Evolutionary conservation across 2,329 filamentous ascomycete species (phyloP).

Genomic region (Reticulascus tulasneorum): DNA sequence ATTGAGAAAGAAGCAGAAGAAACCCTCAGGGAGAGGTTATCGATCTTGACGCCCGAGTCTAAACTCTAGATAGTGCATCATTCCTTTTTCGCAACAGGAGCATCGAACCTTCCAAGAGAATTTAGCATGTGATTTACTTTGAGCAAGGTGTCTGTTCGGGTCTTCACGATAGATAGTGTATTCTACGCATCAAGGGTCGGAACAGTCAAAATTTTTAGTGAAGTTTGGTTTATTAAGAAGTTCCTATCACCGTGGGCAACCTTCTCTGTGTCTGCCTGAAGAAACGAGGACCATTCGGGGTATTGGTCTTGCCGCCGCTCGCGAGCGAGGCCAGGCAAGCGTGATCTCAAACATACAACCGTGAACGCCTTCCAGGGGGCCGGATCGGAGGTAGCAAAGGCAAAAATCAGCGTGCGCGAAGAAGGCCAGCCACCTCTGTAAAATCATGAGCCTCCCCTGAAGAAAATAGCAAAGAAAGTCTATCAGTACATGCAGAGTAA

Average conservation of each 20-base stretch:
- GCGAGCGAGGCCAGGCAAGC: slow-evolving; percentile 26
- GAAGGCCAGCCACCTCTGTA: slow-evolving; percentile 24
- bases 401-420: too few relatives aligned
- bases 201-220: not conserved
- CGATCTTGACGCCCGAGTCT: slow-evolving; percentile 50
- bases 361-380: slow-evolving; percentile 34
- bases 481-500: slow-evolving; percentile 11
- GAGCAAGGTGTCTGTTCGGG: too few relatives aligned
- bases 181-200: not conserved
- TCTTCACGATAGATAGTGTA: too few relatives aligned
- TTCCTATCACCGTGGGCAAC: slow-evolving; percentile 9
- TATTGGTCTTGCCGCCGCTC: slow-evolving; percentile 30
- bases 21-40: slow-evolving; percentile 56
- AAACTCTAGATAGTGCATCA: slow-evolving; percentile 57
- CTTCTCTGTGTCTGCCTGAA: slow-evolving; percentile 25
- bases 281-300: slow-evolving; percentile 30
- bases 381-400: slow-evolving; percentile 11
- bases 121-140: too few relatives aligned
- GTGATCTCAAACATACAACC: slow-evolving; percentile 30
- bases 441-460: slow-evolving; percentile 39
- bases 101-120: too few relatives aligned
- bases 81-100: too few relatives aligned
- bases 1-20: slow-evolving; percentile 75
- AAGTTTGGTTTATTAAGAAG: slow-evolving; percentile 14
- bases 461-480: slow-evolving; percentile 13